Evolutionary conservation across 345 rosid species (phyloP).

Genomic region (Trapa bicornis): DNA sequence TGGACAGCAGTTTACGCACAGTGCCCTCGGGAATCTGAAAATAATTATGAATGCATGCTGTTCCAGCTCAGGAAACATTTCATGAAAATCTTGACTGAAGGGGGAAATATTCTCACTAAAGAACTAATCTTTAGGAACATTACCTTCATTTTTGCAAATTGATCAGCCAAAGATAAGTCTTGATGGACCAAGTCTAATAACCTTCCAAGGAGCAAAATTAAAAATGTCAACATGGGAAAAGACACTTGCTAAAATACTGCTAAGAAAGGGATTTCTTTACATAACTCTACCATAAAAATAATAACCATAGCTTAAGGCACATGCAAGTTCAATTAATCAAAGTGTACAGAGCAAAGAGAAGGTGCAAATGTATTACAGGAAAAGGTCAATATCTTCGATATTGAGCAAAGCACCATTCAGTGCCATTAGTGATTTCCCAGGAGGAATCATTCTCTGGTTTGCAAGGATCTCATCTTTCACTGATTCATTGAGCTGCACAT

Average conservation of each 20-base stretch:
- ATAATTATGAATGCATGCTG: background rate
- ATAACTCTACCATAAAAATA: background rate
- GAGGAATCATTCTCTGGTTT: constrained; percentile 90
- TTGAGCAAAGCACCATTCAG: constrained; percentile 93
- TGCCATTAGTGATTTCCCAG: constrained; percentile 94
- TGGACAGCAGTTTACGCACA: constrained; percentile 52
- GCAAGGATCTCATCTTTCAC: constrained; percentile 87
- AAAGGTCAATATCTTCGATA: constrained; percentile 90
- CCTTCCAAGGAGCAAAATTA: constrained; percentile 28
- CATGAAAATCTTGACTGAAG: background rate
- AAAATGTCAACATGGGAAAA: background rate
- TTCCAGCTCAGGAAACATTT: background rate
- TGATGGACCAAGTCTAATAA: constrained; percentile 84
- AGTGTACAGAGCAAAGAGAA: constrained; percentile 2
- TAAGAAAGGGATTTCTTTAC: background rate
- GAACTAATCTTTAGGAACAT: background rate
- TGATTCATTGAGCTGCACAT: constrained; percentile 67
- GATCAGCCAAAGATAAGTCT: constrained; percentile 81
- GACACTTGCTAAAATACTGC: background rate
- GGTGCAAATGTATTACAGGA: constrained; percentile 43
- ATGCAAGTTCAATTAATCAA: background rate
- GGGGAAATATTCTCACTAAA: background rate
- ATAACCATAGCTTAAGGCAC: background rate
- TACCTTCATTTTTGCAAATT: constrained; percentile 82
- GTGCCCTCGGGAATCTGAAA: constrained; percentile 59